Evolutionary conservation across 495 filamentous ascomycete genomes (phyloP).

Genomic region (Lophiotrema nucula): DNA sequence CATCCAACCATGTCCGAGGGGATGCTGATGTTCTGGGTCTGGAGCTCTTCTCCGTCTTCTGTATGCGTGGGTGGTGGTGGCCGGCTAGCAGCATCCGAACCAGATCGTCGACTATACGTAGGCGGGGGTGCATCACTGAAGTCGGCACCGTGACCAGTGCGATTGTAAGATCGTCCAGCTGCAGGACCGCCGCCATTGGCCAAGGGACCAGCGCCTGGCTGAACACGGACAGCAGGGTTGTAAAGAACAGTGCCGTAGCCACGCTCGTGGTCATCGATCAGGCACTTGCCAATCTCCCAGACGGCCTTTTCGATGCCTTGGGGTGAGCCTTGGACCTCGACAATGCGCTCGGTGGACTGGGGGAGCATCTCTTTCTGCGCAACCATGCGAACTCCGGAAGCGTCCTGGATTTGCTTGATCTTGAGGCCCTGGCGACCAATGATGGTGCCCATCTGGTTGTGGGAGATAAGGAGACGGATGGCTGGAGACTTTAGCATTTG

Average conservation of each 20-base stretch:
- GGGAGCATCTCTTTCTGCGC: conserved; percentile 99
- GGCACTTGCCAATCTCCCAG: conserved; percentile 98
- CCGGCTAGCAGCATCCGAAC: conserved; percentile 69
- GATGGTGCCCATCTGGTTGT: conserved; percentile 99
- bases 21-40: conserved; percentile 99
- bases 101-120: conserved; percentile 70
- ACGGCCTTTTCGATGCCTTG: conserved; percentile 92
- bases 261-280: conserved; percentile 95
- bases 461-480: conserved; percentile 94
- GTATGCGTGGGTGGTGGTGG: conserved; percentile 77
- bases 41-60: conserved; percentile 95
- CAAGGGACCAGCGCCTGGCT: conserved; percentile 53
- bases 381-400: conserved; percentile 95
- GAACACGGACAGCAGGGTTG: conserved; percentile 88
- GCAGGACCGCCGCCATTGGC: conserved; percentile 45
- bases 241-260: conserved; percentile 95
- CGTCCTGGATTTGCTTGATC: conserved; percentile 99
- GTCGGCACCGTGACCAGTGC: conserved; percentile 95
- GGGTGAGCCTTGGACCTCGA: conserved; percentile 90
- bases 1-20: conserved; percentile 99
- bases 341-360: conserved; percentile 97
- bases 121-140: conserved; percentile 76
- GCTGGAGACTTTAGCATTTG: conserved; percentile 54
- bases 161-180: conserved; percentile 71
- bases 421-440: conserved; percentile 94